Conservation (phyloP, 2,329 filamentous ascomycete species). For the Mariannaea sp. region DNA sequence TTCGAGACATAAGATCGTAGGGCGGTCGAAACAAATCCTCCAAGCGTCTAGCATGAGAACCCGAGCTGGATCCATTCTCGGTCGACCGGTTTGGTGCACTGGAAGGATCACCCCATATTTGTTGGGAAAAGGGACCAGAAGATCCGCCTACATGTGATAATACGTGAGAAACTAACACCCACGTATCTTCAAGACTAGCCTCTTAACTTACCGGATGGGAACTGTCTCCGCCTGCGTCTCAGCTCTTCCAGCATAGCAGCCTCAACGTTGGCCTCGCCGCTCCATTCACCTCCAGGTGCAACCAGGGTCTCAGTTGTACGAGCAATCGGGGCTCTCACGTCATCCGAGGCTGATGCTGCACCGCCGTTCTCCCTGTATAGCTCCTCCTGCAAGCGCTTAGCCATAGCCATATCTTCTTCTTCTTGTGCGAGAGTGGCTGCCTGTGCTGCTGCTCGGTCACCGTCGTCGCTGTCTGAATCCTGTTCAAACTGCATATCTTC, state of each 20-base stretch:
- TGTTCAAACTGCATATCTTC: constrained; percentile 49
- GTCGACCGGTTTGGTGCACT: constrained; percentile 28
- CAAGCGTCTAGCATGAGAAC: constrained; percentile 73
- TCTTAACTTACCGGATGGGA: constrained; percentile 39
- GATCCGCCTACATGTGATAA: constrained; percentile 26
- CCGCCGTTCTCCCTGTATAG: constrained; percentile 66
- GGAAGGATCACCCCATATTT: constrained; percentile 44
- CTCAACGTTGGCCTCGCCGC: constrained; percentile 57
- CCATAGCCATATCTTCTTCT: constrained; percentile 94
- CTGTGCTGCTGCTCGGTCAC: constrained; percentile 47
- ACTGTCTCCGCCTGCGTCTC: constrained; percentile 49
- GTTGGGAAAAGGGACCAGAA: constrained; percentile 46
- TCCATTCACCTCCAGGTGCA: constrained; percentile 62
- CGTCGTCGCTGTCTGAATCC: constrained; percentile 45
- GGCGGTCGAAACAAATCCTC: constrained; percentile 93
- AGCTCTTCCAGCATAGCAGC: constrained; percentile 70
- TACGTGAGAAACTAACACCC: not conserved
- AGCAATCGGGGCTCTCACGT: constrained; percentile 86
- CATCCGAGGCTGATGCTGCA: constrained; percentile 54
- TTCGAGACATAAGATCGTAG: constrained; percentile 81
- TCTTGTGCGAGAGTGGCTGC: constrained; percentile 58
- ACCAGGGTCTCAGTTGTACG: constrained; percentile 91
- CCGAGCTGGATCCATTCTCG: constrained; percentile 55
- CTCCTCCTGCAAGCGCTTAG: constrained; percentile 88
- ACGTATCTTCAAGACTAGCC: not conserved